Evolutionary conservation across 495 filamentous ascomycete species (phyloP).

Genomic region (Trichoderma erinaceum): DNA sequence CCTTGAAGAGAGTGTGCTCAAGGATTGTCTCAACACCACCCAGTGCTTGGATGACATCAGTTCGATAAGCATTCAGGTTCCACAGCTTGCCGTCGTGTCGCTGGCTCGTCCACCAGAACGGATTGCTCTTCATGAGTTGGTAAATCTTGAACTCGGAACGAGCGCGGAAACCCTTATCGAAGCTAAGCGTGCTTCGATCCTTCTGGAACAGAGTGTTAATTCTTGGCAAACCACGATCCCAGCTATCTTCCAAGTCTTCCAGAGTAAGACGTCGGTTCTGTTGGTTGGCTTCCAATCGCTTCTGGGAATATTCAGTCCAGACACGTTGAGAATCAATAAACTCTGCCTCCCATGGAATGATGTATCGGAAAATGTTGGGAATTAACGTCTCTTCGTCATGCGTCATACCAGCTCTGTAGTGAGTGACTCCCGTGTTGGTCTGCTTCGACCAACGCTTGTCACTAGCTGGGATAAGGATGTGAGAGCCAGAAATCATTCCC

Average conservation of each 20-base stretch:
- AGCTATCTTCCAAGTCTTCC: slow-evolving; percentile 97
- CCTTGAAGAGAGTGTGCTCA: slow-evolving; percentile 97
- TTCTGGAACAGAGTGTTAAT: slow-evolving; percentile 99
- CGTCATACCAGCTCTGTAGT: slow-evolving; percentile 97
- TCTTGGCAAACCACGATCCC: slow-evolving; percentile 95
- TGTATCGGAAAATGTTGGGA: slow-evolving; percentile 99
- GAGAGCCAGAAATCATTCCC: slow-evolving; percentile 98
- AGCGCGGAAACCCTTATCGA: slow-evolving; percentile 97
- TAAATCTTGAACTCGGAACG: slow-evolving; percentile 97
- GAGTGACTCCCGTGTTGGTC: slow-evolving; percentile 94
- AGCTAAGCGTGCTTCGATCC: slow-evolving; percentile 92
- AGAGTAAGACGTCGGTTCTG: slow-evolving; percentile 93
- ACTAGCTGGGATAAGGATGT: slow-evolving; percentile 95
- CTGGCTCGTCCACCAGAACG: slow-evolving; percentile 99
- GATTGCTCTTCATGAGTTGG: slow-evolving; percentile 98
- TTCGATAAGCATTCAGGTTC: slow-evolving; percentile 97
- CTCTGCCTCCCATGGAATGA: slow-evolving; percentile 98
- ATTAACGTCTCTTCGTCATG: slow-evolving; percentile 98
- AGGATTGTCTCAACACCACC: slow-evolving; percentile 99
- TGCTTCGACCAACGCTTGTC: slow-evolving; percentile 99
- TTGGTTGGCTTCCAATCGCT: slow-evolving; percentile 93
- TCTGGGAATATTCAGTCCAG: slow-evolving; percentile 99
- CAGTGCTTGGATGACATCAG: slow-evolving; percentile 96
- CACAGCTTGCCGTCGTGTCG: slow-evolving; percentile 97
- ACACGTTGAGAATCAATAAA: slow-evolving; percentile 98